Evolutionary conservation across 768 basidiomycete species (phyloP).

Genomic region (Mycena kentingensis): DNA sequence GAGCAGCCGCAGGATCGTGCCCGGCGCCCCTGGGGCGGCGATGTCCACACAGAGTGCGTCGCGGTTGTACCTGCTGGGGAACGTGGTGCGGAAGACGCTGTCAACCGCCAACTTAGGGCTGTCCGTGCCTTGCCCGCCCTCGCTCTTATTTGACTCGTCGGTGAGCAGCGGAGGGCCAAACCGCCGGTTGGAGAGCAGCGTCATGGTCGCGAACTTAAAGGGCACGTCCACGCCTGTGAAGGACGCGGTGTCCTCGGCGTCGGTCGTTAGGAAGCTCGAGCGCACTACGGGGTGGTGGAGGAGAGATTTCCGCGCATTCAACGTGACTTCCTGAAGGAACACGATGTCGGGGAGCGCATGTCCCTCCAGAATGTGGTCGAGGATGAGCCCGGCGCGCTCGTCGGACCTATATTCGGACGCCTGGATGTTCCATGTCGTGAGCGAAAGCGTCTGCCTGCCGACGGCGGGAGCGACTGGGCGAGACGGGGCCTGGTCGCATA

Average conservation of each 20-base stretch:
- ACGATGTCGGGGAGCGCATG: conserved; percentile 37
- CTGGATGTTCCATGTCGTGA: conserved; percentile 40
- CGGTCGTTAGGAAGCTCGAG: conserved; percentile 34
- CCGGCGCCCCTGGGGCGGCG: conserved; percentile 27
- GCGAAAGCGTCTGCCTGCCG: conserved; percentile 27
- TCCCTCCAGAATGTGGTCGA: conserved; percentile 35
- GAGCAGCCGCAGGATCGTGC: conserved; percentile 34
- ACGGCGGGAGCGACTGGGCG: not conserved
- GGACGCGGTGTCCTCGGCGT: conserved; percentile 40
- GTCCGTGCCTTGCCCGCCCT: conserved; percentile 26
- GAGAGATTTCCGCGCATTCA: conserved; percentile 33
- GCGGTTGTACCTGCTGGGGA: conserved; percentile 41
- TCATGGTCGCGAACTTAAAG: conserved; percentile 38
- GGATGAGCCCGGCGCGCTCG: conserved; percentile 37
- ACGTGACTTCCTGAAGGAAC: conserved; percentile 42
- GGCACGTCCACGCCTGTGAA: conserved; percentile 33
- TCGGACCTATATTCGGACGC: conserved; percentile 34
- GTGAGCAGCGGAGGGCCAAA: conserved; percentile 30
- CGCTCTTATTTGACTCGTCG: conserved; percentile 26
- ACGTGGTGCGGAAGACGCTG: conserved; percentile 31
- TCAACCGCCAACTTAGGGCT: conserved; percentile 31
- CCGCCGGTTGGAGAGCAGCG: conserved; percentile 36
- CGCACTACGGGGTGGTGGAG: conserved; percentile 38
- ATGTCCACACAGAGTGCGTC: conserved; percentile 41
- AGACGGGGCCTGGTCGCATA: not conserved